These are phyloP conservation scores for Psilocybe subaeruginosa DNA, from an alignment of 768 basidiomycete genomes.

Conservation along the genomic window DNA sequence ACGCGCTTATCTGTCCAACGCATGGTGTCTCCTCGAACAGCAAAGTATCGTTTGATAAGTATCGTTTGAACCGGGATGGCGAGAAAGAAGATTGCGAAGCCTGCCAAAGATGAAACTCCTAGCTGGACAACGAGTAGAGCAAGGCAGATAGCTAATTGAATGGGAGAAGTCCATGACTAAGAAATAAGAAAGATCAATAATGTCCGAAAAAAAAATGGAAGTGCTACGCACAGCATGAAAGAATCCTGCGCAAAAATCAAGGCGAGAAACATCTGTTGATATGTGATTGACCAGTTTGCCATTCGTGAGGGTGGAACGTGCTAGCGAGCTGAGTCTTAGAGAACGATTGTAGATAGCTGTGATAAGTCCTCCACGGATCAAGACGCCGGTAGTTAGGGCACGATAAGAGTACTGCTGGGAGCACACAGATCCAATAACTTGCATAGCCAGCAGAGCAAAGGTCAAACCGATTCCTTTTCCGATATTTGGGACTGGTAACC, in stretches of 20 bases:
- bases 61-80: conserved; percentile 71
- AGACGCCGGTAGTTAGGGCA: conserved; percentile 69
- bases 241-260: conserved; percentile 1
- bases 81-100: conserved; percentile 63
- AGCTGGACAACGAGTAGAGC: conserved; percentile 72
- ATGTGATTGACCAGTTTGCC: conserved; percentile 95
- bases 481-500: conserved; percentile 37
- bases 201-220: background rate
- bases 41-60: conserved; percentile 75
- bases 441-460: conserved; percentile 68
- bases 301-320: conserved; percentile 78
- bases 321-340: conserved; percentile 72
- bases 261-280: conserved; percentile 64
- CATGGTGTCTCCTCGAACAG: conserved; percentile 74
- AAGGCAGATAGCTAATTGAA: conserved; percentile 78
- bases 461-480: conserved; percentile 73
- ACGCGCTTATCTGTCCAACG: conserved; percentile 88
- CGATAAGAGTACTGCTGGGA: conserved; percentile 86
- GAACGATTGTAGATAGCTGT: conserved; percentile 84
- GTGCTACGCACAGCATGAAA: conserved; percentile 1
- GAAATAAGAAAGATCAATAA: background rate
- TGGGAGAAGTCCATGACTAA: conserved; percentile 68
- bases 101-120: conserved; percentile 59
- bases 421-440: conserved; percentile 64
- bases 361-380: conserved; percentile 85